Conservation (phyloP, 345 rosid species). For the Gynandropsis gynandra region DNA sequence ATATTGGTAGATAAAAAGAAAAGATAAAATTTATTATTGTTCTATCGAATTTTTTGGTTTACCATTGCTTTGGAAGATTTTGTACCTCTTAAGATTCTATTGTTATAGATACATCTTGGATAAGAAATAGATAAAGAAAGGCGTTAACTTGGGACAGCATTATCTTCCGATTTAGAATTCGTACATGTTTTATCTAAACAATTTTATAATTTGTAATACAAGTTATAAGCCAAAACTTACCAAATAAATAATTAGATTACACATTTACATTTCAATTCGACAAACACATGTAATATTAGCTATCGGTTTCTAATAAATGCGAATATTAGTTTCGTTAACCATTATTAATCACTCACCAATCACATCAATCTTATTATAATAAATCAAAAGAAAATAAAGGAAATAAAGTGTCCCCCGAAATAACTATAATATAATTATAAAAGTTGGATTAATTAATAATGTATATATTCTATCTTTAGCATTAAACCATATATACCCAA, state of each 20-base stretch:
- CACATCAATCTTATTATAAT: constrained; percentile 20
- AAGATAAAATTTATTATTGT: too few relatives aligned
- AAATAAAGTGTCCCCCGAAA: constrained; percentile 1
- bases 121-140: too few relatives aligned
- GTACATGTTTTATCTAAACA: too few relatives aligned
- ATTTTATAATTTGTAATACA: too few relatives aligned
- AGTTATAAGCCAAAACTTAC: too few relatives aligned
- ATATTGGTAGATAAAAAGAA: too few relatives aligned
- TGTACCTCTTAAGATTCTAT: too few relatives aligned
- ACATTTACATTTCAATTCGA: not conserved
- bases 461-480: not conserved
- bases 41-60: too few relatives aligned
- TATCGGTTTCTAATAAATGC: constrained; percentile 16
- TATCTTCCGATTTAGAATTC: too few relatives aligned
- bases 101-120: too few relatives aligned
- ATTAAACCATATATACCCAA: constrained; percentile 14
- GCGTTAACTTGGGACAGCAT: too few relatives aligned
- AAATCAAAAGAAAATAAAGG: constrained; percentile 10
- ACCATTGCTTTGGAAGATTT: too few relatives aligned
- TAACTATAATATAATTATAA: constrained; percentile 6
- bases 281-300: not conserved
- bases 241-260: not conserved
- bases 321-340: constrained; percentile 23
- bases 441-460: constrained; percentile 17
- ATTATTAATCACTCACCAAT: constrained; percentile 29